Conservation (phyloP, 2,329 filamentous ascomycete genomes). For the Colletotrichum tabaci region DNA sequence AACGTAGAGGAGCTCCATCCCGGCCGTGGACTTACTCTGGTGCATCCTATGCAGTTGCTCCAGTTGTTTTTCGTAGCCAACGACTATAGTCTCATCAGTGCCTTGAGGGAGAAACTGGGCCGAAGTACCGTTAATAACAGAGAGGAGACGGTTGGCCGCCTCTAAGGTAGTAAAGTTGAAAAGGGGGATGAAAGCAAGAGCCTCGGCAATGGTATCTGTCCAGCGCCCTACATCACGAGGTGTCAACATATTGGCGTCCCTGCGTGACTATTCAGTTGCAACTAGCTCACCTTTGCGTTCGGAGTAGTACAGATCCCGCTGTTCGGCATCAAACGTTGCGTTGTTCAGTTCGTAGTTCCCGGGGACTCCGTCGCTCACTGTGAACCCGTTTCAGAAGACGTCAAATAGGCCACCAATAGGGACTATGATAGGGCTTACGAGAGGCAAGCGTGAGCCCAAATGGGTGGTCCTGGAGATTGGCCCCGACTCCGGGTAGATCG, state of each 20-base stretch:
- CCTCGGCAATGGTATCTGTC: conserved; percentile 46
- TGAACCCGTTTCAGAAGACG: accelerated
- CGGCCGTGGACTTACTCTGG: conserved; percentile 44
- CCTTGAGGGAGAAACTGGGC: conserved; percentile 50
- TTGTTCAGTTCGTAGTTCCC: conserved; percentile 47
- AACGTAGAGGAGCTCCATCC: conserved; percentile 52
- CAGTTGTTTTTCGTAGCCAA: conserved; percentile 55
- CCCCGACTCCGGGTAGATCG: conserved; percentile 29
- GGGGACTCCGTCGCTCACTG: conserved; percentile 1
- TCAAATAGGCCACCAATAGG: neutral
- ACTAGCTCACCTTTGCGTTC: conserved; percentile 37
- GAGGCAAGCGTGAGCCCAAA: conserved; percentile 11
- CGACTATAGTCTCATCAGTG: conserved; percentile 52
- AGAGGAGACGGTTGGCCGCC: conserved; percentile 43
- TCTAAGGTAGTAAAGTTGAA: conserved; percentile 48
- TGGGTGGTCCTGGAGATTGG: conserved; percentile 37
- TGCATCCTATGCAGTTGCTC: conserved; percentile 49
- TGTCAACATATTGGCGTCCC: neutral
- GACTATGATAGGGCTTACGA: neutral
- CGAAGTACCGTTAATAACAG: conserved; percentile 48
- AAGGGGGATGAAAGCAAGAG: conserved; percentile 37
- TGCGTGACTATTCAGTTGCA: too few species aligned
- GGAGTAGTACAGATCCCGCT: conserved; percentile 50
- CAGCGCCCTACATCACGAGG: conserved; percentile 46
- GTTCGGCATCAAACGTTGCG: conserved; percentile 52